Base-by-base conservation (phyloP, 306 rosid species). In the Argentina anserina region DNA sequence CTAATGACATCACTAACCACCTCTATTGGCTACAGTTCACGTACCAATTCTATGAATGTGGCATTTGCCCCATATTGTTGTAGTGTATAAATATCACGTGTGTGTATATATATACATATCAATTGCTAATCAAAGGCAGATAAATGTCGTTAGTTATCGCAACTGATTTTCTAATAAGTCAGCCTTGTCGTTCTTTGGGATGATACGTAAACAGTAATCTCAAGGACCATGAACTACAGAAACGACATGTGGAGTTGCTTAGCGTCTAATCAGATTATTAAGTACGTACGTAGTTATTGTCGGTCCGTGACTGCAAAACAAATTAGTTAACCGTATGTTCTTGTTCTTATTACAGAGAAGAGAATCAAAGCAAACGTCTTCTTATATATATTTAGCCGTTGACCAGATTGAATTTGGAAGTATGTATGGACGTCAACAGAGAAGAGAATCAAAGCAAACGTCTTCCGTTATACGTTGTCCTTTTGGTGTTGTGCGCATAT, bases 351-450 rank as follows among this genome's bases (percentile, higher is more conserved):
- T 0, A 9, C 1, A 28, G 28, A 50, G 28, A 50, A 50, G 28
- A 50, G 13, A 7, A 7, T n/a, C 28, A n/a, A n/a, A 8, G 0
- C 11, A 50, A 20, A n/a, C 56, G 25, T 7, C 56, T 50, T 50
- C 58, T 49, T 3, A 9, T 8, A 0, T 8, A 8, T 50, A 50
- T 50, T 0, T n/a, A n/a, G 28, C 58, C 13, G 58, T 10, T 50
- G 74, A 69, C 74, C 36, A 70, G 23, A 37, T 34, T 36, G 62
- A 69, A 69, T 50, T 13, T 50, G 33, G 33, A 55, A 55, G 31
- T 25, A 21, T 13, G 13, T 33, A 33, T 23, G 0, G 34, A 50
- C 18, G 74, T 70, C 63, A 70, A 52, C 33, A 3, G 10, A 70
- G 45, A n/a, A n/a, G n/a, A n/a, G n/a, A n/a, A n/a, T n/a, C n/a